These are phyloP conservation scores for Salix dunnii DNA, from an alignment of 345 rosid species.

Conservation along the genomic window DNA sequence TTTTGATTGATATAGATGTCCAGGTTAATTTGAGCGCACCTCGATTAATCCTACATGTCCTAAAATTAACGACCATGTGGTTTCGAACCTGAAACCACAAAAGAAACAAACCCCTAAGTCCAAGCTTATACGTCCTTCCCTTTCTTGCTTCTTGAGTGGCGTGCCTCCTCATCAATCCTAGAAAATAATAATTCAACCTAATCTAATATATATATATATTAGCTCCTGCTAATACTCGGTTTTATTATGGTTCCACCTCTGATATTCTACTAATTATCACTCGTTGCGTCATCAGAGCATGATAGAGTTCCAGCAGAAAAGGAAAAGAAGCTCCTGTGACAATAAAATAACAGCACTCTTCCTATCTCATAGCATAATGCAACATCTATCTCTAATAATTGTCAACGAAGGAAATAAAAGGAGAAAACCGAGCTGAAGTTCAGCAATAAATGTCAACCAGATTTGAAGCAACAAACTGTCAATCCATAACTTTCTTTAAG, in stretches of 20 bases:
- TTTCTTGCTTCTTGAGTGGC: background rate
- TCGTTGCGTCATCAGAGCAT: background rate
- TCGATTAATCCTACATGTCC: too few relatives aligned
- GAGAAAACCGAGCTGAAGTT: background rate
- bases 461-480: background rate
- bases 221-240: background rate
- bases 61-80: too few relatives aligned
- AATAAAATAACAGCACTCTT: background rate
- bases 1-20: too few relatives aligned
- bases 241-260: background rate
- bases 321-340: background rate
- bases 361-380: background rate
- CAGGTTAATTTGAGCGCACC: fast-evolving
- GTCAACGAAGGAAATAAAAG: background rate
- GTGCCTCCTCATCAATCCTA: background rate
- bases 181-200: background rate
- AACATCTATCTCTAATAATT: background rate
- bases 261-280: background rate
- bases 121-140: background rate
- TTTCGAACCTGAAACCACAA: fast-evolving
- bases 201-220: too few relatives aligned
- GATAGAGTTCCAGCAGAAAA: background rate
- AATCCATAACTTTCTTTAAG: background rate
- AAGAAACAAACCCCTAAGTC: too few relatives aligned
- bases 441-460: background rate